Evolutionary conservation across 768 basidiomycete genomes (phyloP).

Genomic region (Auricularia cornea): DNA sequence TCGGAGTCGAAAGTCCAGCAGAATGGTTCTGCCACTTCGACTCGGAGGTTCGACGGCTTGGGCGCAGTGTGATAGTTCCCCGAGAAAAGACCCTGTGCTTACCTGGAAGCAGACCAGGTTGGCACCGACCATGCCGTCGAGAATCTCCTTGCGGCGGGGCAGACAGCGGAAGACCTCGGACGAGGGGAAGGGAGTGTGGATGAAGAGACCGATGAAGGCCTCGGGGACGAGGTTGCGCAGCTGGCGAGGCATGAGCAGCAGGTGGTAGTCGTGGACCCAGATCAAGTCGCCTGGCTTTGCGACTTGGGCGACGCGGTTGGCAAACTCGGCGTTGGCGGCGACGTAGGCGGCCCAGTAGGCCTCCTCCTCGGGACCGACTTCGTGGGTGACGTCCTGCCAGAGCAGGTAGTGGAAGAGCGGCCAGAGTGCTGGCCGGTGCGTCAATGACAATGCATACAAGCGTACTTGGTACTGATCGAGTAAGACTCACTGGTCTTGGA

Average conservation of each 20-base stretch:
- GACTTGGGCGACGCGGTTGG: constrained; percentile 59
- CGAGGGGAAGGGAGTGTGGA: constrained; percentile 97
- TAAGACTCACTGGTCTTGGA: constrained; percentile 77
- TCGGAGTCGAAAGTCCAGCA: too few relatives aligned
- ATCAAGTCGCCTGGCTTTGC: constrained; percentile 88
- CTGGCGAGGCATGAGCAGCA: constrained; percentile 82
- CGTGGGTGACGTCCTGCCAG: constrained; percentile 92
- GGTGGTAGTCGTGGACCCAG: constrained; percentile 94
- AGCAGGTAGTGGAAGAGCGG: constrained; percentile 97
- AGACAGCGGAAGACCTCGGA: constrained; percentile 93
- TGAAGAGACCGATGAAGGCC: constrained; percentile 82
- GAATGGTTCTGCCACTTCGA: too few relatives aligned
- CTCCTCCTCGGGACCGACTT: constrained; percentile 73
- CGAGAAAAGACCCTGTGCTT: too few relatives aligned
- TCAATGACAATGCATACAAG: too few relatives aligned
- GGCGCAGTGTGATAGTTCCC: too few relatives aligned
- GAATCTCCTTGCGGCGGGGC: constrained; percentile 84
- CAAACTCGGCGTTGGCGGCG: constrained; percentile 79
- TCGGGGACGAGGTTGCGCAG: constrained; percentile 55
- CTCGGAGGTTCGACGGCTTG: too few relatives aligned
- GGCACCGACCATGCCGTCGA: constrained; percentile 97
- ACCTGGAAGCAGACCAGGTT: constrained; percentile 93
- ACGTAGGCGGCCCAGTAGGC: constrained; percentile 73
- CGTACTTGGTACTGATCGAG: constrained; percentile 4
- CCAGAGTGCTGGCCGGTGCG: constrained; percentile 67